Evolutionary conservation across 306 rosid species (phyloP).

Genomic region (Pachyrhizus erosus): DNA sequence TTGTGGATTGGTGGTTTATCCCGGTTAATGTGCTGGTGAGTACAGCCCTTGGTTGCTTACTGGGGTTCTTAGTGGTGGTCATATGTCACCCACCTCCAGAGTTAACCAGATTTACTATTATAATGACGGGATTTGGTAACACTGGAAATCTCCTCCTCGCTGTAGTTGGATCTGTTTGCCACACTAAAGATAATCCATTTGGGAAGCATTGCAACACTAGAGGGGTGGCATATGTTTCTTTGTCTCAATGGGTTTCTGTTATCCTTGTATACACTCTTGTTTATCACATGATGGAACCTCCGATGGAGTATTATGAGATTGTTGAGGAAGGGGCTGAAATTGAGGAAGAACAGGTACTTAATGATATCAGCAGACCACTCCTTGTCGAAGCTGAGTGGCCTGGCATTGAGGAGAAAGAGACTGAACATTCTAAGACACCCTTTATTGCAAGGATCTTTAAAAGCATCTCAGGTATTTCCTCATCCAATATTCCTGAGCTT

Average conservation of each 20-base stretch:
- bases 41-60: conserved; percentile 69
- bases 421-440: conserved; percentile 83
- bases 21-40: conserved; percentile 81
- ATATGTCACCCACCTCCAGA: conserved; percentile 82
- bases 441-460: conserved; percentile 72
- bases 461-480: conserved; percentile 59
- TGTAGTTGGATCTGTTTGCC: conserved; percentile 83
- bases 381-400: conserved; percentile 99
- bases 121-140: conserved; percentile 91
- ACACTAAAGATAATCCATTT: conserved; percentile 68
- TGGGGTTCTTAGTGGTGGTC: conserved; percentile 72
- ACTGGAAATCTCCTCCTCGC: conserved; percentile 93
- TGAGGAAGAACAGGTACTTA: conserved; percentile 43
- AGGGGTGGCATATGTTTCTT: conserved; percentile 91
- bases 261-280: conserved; percentile 87
- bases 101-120: conserved; percentile 66
- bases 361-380: conserved; percentile 74
- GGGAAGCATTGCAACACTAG: conserved; percentile 73
- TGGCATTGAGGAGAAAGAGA: conserved; percentile 89
- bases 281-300: conserved; percentile 98
- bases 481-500: conserved; percentile 57
- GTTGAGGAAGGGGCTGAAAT: conserved; percentile 69
- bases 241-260: conserved; percentile 88
- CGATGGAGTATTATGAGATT: conserved; percentile 70
- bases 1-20: conserved; percentile 84